These are phyloP conservation scores for Aspergillus sp. DNA, from an alignment of 2,329 filamentous ascomycete genomes.

Conservation along the genomic window DNA sequence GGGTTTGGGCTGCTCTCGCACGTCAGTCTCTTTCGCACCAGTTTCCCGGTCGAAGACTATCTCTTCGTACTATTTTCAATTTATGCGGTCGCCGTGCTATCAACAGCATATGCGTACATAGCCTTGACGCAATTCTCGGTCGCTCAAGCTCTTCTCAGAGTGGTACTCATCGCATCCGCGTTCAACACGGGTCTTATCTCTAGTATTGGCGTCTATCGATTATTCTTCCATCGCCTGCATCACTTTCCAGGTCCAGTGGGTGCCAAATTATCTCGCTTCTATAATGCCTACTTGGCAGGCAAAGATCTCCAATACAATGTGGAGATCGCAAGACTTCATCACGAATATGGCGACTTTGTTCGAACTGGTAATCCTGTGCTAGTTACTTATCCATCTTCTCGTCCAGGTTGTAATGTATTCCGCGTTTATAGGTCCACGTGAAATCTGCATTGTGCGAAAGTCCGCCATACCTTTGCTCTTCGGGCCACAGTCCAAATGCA, in stretches of 20 bases:
- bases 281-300: constrained; percentile 15
- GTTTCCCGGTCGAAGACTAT: constrained; percentile 13
- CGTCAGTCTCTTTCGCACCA: constrained; percentile 7
- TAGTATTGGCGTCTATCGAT: constrained; percentile 31
- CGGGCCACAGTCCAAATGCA: constrained; percentile 1
- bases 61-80: constrained; percentile 1
- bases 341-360: constrained; percentile 31
- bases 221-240: constrained; percentile 28
- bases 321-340: constrained; percentile 22
- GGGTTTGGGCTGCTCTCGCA: constrained; percentile 5
- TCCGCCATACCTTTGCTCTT: background rate
- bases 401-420: background rate
- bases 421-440: constrained; percentile 3
- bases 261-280: constrained; percentile 26
- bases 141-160: background rate
- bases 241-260: constrained; percentile 29
- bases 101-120: background rate
- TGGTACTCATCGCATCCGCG: background rate
- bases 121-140: background rate
- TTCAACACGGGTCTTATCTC: constrained; percentile 1
- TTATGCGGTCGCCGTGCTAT: background rate
- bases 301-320: constrained; percentile 19
- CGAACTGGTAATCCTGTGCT: constrained; percentile 23
- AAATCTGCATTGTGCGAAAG: constrained; percentile 10
- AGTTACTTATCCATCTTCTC: background rate